Evolutionary conservation across 2,329 filamentous ascomycete species (phyloP).

Genomic region (Metarhizium album): DNA sequence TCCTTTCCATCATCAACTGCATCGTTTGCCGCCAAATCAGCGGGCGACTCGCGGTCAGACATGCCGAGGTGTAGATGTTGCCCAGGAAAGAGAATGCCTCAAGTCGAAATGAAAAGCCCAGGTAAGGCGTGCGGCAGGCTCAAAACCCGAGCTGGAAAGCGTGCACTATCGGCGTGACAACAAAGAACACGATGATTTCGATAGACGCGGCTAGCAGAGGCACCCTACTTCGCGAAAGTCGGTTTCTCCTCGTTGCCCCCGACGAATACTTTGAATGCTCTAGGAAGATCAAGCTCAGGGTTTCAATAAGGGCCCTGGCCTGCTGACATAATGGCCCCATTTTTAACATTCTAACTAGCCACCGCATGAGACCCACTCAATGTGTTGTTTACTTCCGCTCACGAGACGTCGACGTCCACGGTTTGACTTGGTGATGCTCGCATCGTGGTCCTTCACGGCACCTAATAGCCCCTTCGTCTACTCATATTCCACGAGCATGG

Average conservation of each 20-base stretch:
- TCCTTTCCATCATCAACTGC: conserved; percentile 31
- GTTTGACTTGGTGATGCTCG: neutral
- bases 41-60: conserved; percentile 37
- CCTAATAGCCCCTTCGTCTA: neutral
- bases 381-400: conserved; percentile 24
- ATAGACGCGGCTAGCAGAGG: no score
- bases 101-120: neutral
- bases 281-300: neutral
- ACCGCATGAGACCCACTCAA: conserved; percentile 6
- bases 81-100: neutral
- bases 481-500: conserved; percentile 25
- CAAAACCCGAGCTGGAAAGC: neutral
- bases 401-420: neutral
- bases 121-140: neutral
- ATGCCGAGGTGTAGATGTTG: conserved; percentile 15
- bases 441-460: neutral
- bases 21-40: conserved; percentile 25
- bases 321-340: conserved; percentile 20
- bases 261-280: neutral
- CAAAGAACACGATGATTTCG: no score
- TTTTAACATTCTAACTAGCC: conserved; percentile 1
- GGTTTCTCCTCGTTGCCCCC: neutral
- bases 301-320: neutral
- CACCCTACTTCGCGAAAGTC: neutral
- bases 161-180: no score